These are phyloP conservation scores for Prunus kanzakura DNA, from an alignment of 306 rosid genomes.

Conservation along the genomic window DNA sequence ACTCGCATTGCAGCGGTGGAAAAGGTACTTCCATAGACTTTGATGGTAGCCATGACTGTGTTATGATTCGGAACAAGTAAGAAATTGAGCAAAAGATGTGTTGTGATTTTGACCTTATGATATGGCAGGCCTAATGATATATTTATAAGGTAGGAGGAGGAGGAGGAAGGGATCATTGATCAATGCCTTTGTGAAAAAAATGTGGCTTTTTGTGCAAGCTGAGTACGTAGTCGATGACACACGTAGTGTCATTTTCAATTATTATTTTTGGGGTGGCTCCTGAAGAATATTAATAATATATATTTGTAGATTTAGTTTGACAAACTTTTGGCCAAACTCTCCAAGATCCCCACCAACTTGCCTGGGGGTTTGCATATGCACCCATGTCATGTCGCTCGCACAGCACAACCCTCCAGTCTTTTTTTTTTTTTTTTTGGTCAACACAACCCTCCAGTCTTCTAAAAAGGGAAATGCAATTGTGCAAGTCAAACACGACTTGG, in stretches of 20 bases:
- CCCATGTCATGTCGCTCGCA: background rate
- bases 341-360: no score
- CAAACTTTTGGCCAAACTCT: no score
- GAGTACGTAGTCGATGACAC: background rate
- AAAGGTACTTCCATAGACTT: slow-evolving; percentile 47
- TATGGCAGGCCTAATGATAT: background rate
- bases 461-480: background rate
- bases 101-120: background rate
- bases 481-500: background rate
- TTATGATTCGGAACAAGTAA: background rate
- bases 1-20: slow-evolving; percentile 46
- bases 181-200: background rate
- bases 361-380: background rate
- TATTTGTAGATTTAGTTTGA: background rate
- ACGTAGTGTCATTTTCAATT: background rate
- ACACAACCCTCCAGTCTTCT: no score
- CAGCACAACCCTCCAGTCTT: background rate
- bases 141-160: background rate
- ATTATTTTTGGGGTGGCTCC: background rate
- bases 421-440: no score
- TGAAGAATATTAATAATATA: background rate
- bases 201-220: no score
- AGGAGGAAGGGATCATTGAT: background rate
- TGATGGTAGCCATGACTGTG: slow-evolving; percentile 44
- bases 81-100: background rate